Conservation (phyloP, 345 rosid species). For the Moricandia moricandioides region DNA sequence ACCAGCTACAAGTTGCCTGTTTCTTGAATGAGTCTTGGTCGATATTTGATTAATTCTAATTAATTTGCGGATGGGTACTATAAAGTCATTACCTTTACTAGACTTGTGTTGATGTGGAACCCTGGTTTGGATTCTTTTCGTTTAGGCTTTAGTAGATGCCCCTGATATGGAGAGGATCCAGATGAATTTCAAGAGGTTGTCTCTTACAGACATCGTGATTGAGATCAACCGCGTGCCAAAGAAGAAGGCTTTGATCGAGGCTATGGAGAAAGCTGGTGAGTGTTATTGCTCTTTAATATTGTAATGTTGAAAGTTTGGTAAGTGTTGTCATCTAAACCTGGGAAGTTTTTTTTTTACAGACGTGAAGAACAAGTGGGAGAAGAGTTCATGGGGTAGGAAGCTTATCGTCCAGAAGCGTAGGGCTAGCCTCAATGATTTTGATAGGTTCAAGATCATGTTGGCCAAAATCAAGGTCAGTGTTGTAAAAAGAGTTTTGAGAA, state of each 20-base stretch:
- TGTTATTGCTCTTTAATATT: not conserved
- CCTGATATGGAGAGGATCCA: constrained; percentile 92
- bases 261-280: constrained; percentile 94
- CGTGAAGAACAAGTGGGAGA: constrained; percentile 82
- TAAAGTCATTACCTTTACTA: not conserved
- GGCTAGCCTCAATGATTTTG: constrained; percentile 74
- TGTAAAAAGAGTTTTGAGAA: not conserved
- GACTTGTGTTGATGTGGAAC: not conserved
- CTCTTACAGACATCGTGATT: constrained; percentile 80
- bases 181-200: constrained; percentile 89
- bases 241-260: constrained; percentile 82
- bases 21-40: not conserved
- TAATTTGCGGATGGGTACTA: not conserved
- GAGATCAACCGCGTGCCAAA: constrained; percentile 74
- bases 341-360: constrained; percentile 35
- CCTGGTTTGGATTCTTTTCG: not conserved
- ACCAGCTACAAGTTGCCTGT: not conserved
- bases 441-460: constrained; percentile 81
- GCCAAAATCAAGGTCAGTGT: constrained; percentile 53
- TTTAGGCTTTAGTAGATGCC: constrained; percentile 90
- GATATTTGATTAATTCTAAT: not conserved
- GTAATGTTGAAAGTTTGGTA: not conserved
- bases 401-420: constrained; percentile 65
- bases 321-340: not conserved
- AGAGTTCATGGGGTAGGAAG: constrained; percentile 79